These are phyloP conservation scores for Ammopiptanthus mongolicus DNA, from an alignment of 306 rosid species.

Conservation along the genomic window DNA sequence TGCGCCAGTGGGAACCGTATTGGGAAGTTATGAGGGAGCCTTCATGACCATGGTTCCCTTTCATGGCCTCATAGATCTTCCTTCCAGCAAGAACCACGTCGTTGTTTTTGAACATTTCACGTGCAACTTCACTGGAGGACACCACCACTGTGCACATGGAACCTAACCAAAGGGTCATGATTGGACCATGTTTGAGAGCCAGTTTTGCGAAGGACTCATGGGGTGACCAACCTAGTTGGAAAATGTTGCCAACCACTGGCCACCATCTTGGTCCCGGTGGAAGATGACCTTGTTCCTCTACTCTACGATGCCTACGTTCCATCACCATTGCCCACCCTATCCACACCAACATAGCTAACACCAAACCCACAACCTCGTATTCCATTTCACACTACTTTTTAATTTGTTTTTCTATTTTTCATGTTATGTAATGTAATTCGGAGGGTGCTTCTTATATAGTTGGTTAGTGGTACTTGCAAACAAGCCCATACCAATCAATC, in stretches of 20 bases:
- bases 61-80: slow-evolving; percentile 82
- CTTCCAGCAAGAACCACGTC: slow-evolving; percentile 63
- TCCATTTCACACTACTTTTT: slow-evolving; percentile 30
- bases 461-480: background rate
- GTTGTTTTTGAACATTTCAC: slow-evolving; percentile 64
- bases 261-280: slow-evolving; percentile 81
- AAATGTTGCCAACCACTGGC: slow-evolving; percentile 77
- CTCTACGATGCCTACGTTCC: slow-evolving; percentile 2
- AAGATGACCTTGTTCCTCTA: slow-evolving; percentile 26
- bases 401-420: background rate
- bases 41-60: slow-evolving; percentile 46
- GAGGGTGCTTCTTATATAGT: background rate
- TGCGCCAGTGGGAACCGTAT: slow-evolving; percentile 75
- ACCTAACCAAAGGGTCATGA: slow-evolving; percentile 79
- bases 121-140: slow-evolving; percentile 53
- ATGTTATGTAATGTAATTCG: background rate
- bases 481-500: background rate
- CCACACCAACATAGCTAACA: slow-evolving; percentile 29
- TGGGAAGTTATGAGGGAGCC: slow-evolving; percentile 72
- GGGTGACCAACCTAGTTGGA: slow-evolving; percentile 55
- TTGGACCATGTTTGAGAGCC: slow-evolving; percentile 59
- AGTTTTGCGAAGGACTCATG: slow-evolving; percentile 60
- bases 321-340: background rate
- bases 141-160: slow-evolving; percentile 79
- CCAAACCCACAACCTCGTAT: slow-evolving; percentile 10